Conservation (phyloP, 2,329 filamentous ascomycete genomes). For the Triangularia verruculosa region DNA sequence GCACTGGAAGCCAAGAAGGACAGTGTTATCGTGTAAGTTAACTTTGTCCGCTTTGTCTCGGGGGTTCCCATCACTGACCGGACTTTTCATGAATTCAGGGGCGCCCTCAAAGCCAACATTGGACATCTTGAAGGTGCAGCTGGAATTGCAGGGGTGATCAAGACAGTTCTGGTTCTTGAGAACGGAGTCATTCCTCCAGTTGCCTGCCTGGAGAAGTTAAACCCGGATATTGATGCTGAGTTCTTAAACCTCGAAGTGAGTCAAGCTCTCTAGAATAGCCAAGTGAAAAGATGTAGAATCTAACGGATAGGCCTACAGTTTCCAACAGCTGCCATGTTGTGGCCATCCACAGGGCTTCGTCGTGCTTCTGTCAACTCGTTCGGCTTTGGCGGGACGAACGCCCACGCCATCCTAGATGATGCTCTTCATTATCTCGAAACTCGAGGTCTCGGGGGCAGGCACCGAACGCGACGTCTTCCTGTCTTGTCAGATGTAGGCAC, state of each 20-base stretch:
- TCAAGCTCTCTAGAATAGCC: not conserved
- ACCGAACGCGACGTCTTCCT: not conserved
- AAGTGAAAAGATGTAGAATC: not conserved
- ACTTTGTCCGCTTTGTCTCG: too few species aligned
- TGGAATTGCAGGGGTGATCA: constrained; percentile 24
- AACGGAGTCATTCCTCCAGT: constrained; percentile 22
- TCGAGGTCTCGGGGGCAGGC: not conserved
- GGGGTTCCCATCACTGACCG: not conserved
- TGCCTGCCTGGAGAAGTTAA: constrained; percentile 18
- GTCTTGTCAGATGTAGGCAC: not conserved
- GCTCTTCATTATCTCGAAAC: constrained; percentile 5
- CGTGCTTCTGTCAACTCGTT: constrained; percentile 15
- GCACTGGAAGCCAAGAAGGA: too few species aligned
- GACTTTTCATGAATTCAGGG: not conserved
- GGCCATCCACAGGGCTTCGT: constrained; percentile 14
- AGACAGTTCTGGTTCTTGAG: constrained; percentile 23
- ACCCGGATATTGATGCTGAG: constrained; percentile 19
- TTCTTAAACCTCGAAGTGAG: not conserved
- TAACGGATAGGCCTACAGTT: not conserved
- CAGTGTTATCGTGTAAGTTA: too few species aligned
- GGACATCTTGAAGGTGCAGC: constrained; percentile 25
- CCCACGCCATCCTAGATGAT: constrained; percentile 9
- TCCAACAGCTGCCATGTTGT: constrained; percentile 1
- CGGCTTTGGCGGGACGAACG: constrained; percentile 16
- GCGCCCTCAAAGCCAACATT: constrained; percentile 25